These are phyloP conservation scores for Chenopodium berlandieri DNA, from an alignment of 148 eudicot genomes.

Conservation along the genomic window DNA sequence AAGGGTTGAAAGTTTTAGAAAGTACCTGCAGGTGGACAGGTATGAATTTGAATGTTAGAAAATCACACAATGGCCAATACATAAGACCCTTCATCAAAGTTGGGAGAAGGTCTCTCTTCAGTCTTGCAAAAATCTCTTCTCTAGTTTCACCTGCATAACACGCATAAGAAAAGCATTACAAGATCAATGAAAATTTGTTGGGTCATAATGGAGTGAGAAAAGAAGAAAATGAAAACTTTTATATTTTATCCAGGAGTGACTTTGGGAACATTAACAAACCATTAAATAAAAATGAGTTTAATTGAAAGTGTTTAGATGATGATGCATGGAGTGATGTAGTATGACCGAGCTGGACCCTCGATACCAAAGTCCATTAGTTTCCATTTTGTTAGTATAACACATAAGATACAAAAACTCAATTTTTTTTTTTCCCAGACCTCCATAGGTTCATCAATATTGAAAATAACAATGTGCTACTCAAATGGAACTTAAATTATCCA, in stretches of 20 bases:
- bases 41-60: slow-evolving; percentile 63
- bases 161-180: neutral
- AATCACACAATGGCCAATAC: slow-evolving; percentile 93
- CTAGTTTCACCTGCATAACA: slow-evolving; percentile 58
- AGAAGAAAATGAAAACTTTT: neutral
- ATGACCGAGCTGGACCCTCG: neutral
- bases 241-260: neutral
- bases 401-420: neutral
- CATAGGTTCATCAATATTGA: too few relatives aligned
- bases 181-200: neutral
- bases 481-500: too few relatives aligned
- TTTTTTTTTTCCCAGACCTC: too few relatives aligned
- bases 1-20: neutral
- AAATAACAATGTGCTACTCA: neutral
- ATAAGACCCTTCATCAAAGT: slow-evolving; percentile 63
- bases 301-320: neutral
- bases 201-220: neutral
- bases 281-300: neutral
- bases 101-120: slow-evolving; percentile 77
- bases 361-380: neutral
- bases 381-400: neutral
- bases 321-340: neutral
- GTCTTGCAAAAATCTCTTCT: slow-evolving; percentile 59
- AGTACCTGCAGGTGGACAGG: slow-evolving; percentile 88
- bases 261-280: neutral